These are phyloP conservation scores for Mrakiaceae sp. DNA, from an alignment of 1,284 basidiomycete genomes.

Conservation along the genomic window DNA sequence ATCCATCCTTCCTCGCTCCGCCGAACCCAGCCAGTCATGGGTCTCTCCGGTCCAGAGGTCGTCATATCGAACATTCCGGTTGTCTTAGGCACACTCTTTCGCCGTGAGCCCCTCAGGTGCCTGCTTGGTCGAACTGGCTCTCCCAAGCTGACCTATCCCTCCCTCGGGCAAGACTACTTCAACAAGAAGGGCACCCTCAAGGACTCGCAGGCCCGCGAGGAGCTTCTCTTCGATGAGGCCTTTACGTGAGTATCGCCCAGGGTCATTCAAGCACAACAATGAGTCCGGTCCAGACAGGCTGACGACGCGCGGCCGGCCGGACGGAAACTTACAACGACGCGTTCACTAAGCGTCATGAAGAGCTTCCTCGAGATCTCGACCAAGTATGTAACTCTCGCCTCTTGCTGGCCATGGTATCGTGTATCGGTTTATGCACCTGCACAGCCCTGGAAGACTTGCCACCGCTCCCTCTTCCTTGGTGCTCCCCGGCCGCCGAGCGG, in stretches of 20 bases:
- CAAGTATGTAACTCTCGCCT: constrained; percentile 22
- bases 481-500: background rate
- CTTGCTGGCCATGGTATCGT: too few relatives aligned
- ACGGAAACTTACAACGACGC: background rate
- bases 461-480: background rate
- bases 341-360: constrained; percentile 21
- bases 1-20: background rate
- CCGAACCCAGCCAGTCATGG: too few relatives aligned
- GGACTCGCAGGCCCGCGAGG: constrained; percentile 48
- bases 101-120: background rate
- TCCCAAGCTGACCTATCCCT: background rate
- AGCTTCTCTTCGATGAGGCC: constrained; percentile 58
- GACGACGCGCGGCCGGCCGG: background rate
- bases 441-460: too few relatives aligned
- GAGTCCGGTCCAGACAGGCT: background rate
- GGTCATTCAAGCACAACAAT: background rate
- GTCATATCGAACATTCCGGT: background rate
- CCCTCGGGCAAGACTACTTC: constrained; percentile 4
- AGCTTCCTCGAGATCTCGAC: constrained; percentile 50
- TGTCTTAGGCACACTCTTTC: background rate
- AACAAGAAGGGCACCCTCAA: constrained; percentile 8
- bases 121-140: background rate
- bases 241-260: constrained; percentile 7
- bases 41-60: background rate
- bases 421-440: constrained; percentile 17